phyloP scores from a whole-genome alignment of 2,329 filamentous ascomycete species.

The Xylaria arbuscula region DNA sequence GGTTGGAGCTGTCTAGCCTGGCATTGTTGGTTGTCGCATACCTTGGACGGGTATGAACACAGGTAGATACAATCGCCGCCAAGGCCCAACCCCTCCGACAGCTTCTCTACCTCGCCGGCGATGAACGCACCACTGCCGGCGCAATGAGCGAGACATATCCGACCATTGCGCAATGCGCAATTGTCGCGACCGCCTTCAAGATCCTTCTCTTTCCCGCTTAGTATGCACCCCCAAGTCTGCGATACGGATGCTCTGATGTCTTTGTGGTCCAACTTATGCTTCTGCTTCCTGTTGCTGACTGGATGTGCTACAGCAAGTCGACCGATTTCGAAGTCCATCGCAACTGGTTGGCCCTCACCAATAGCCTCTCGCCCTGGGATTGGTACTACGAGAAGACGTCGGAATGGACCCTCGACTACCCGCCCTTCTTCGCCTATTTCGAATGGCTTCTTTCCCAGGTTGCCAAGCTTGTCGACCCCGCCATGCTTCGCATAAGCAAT shows the following conservation, averaged over 20 bases:
- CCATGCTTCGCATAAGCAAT: slow-evolving; percentile 84
- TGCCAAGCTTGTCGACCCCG: slow-evolving; percentile 79
- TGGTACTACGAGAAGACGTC: slow-evolving; percentile 99
- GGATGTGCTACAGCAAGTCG: slow-evolving; percentile 76
- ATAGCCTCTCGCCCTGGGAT: slow-evolving; percentile 84
- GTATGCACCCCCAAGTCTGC: slow-evolving; percentile 65
- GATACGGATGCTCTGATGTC: slow-evolving; percentile 6
- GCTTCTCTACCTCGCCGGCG: slow-evolving; percentile 12
- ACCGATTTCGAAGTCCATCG: slow-evolving; percentile 99
- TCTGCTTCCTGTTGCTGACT: not conserved
- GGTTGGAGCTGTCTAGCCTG: not conserved
- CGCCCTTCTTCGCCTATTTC: slow-evolving; percentile 97
- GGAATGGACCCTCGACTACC: slow-evolving; percentile 99
- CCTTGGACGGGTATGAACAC: not conserved
- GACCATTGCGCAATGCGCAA: slow-evolving; percentile 86
- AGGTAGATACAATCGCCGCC: not conserved
- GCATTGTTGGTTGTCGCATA: not conserved
- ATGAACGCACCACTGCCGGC: slow-evolving; percentile 36
- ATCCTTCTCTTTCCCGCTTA: slow-evolving; percentile 93
- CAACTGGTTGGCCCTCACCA: slow-evolving; percentile 97
- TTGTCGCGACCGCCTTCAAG: slow-evolving; percentile 89
- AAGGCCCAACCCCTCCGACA: slow-evolving; percentile 8
- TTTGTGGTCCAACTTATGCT: not conserved
- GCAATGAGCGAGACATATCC: slow-evolving; percentile 85
- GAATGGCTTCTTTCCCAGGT: slow-evolving; percentile 91